Evolutionary conservation across 1,284 basidiomycete genomes (phyloP), one percentile per base, ranked within the genome.

Genomic region (Testicularia cyperi): DNA sequence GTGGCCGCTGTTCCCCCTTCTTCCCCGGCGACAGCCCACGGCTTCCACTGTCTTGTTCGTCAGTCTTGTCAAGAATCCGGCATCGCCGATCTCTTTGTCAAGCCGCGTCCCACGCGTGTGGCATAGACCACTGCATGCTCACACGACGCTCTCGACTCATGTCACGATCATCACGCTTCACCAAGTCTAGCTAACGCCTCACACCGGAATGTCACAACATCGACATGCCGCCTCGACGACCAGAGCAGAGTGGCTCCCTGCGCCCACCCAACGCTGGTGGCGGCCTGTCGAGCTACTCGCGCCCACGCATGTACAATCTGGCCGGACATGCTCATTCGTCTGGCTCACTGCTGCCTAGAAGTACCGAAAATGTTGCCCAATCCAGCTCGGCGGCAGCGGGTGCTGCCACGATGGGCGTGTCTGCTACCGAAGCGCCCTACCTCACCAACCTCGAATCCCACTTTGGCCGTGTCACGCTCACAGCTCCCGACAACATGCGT

Each of bases 401-500:
- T 25, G 38, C 28, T 0, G n/a, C 34, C 7, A 14, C 18, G 8
- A 34, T 46, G 25, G 36, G 27, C 8, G 54, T 51, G 3, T 46
- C 57, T 6, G 60, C 60, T 16, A 20, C 55, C 13, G 64, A 67
- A 20, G 68, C 66, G 9, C 70, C 70, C 3, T 68, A 65, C 26
- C 66, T 73, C 12, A 64, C 69, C 15, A 64, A 69, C 19, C 38
- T 66, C 29, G 71, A 72, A 27, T 56, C 49, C 13, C 66, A 71
- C 34, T 56, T 64, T 15, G 71, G 71, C 14, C 44, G 72, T 18
- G 55, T 73, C 25, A 74, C 70, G 3, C 57, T 74, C 14, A 72
- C 68, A 5, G 70, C 72, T 0, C 72, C 72, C n/a, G 72, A 74
- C 47, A 74, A 74, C 24, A 60, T 74, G 22, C 42, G 71, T 18